These are phyloP conservation scores for Pholiota conissans DNA, from an alignment of 768 basidiomycete genomes.

Conservation along the genomic window DNA sequence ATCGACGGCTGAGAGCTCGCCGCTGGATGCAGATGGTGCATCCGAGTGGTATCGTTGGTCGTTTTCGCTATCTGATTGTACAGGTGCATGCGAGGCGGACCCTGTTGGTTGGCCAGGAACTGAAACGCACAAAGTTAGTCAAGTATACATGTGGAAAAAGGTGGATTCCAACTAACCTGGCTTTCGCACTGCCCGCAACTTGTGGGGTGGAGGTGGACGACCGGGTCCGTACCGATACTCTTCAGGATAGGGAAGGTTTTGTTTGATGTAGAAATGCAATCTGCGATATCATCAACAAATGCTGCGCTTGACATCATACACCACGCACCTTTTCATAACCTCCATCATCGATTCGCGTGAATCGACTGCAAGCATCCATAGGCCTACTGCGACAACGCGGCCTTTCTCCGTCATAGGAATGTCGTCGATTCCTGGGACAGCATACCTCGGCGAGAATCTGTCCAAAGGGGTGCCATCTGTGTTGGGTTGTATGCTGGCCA, in stretches of 20 bases:
- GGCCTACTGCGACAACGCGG: conserved; percentile 55
- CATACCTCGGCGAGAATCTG: conserved; percentile 53
- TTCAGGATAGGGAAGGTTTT: conserved; percentile 69
- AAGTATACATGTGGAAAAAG: neutral
- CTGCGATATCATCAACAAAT: conserved; percentile 30
- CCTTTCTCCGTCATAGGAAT: conserved; percentile 54
- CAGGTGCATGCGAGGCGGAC: conserved; percentile 17
- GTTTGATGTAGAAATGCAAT: conserved; percentile 65
- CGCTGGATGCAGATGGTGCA: conserved; percentile 23
- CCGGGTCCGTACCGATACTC: conserved; percentile 70
- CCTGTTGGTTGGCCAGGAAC: neutral
- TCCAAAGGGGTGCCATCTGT: conserved; percentile 31
- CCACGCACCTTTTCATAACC: conserved; percentile 63
- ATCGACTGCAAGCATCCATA: conserved; percentile 76
- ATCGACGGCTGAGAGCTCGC: conserved; percentile 42
- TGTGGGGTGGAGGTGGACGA: conserved; percentile 58
- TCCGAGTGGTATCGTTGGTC: conserved; percentile 24
- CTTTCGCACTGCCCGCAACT: conserved; percentile 27
- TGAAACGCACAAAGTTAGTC: neutral
- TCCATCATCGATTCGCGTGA: conserved; percentile 71
- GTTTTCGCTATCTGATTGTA: conserved; percentile 29
- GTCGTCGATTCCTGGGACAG: conserved; percentile 44
- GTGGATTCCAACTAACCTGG: conserved; percentile 11
- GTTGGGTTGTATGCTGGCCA: conserved; percentile 35
- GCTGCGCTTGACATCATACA: neutral